phyloP scores from a whole-genome alignment of 495 filamentous ascomycete genomes.

The Penicillium waksmanii region DNA sequence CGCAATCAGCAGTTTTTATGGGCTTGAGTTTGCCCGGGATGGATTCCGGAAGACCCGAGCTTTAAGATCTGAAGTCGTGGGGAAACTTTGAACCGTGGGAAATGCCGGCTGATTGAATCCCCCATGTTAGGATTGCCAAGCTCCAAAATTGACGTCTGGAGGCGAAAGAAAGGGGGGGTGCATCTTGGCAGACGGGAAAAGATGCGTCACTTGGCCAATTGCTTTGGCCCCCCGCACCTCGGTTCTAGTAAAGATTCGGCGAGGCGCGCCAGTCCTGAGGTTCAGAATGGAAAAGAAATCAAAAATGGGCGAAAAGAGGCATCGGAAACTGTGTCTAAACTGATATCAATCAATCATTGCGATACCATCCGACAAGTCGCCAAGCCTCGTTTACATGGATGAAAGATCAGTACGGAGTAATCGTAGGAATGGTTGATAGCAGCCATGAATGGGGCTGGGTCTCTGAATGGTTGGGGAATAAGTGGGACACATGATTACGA shows the following conservation, averaged over 20 bases:
- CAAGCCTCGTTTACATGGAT: too few relatives aligned
- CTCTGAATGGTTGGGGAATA: too few relatives aligned
- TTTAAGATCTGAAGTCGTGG: not conserved
- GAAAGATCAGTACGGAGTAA: too few relatives aligned
- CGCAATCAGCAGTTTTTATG: constrained; percentile 5
- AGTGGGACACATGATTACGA: not conserved
- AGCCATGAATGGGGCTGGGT: too few relatives aligned
- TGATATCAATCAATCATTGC: too few relatives aligned
- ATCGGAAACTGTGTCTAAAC: too few relatives aligned
- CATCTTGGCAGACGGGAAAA: constrained; percentile 1
- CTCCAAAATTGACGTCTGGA: not conserved
- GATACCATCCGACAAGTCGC: too few relatives aligned
- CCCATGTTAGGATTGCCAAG: not conserved
- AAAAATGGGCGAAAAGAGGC: too few relatives aligned
- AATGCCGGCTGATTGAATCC: not conserved
- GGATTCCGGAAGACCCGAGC: constrained; percentile 2
- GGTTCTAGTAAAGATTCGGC: not conserved
- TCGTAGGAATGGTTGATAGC: too few relatives aligned
- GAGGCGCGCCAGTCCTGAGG: not conserved
- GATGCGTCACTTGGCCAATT: not conserved
- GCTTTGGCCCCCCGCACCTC: not conserved
- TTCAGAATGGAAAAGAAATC: not conserved
- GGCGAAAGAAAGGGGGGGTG: constrained; percentile 5
- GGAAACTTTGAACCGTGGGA: not conserved
- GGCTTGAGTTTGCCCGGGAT: not conserved